These are phyloP conservation scores for Graphilbum fragrans DNA, from an alignment of 2,329 filamentous ascomycete genomes.

Conservation along the genomic window DNA sequence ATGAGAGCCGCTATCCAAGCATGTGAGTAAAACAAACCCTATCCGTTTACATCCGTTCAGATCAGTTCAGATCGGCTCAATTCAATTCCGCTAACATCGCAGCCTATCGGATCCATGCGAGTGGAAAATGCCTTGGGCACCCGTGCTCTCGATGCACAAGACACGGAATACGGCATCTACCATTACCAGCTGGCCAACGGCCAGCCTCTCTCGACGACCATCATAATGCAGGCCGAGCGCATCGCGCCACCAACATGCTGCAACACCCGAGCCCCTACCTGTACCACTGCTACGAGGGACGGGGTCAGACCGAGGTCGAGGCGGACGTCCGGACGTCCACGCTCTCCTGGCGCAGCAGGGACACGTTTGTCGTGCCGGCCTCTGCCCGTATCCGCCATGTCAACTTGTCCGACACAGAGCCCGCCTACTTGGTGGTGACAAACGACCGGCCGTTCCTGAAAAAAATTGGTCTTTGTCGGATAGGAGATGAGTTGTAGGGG, in stretches of 20 bases:
- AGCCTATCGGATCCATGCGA: not conserved
- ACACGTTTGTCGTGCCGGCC: not conserved
- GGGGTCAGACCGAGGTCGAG: not conserved
- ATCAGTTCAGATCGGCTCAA: not conserved
- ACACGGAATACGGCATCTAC: not conserved
- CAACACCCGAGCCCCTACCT: not conserved
- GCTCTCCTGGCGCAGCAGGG: not conserved
- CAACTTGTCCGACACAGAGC: not conserved
- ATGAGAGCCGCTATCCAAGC: slow-evolving; percentile 6
- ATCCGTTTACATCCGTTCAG: no score
- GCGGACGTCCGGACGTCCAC: not conserved
- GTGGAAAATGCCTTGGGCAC: not conserved
- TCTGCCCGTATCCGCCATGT: not conserved
- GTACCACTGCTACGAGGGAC: not conserved
- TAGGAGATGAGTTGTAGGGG: not conserved
- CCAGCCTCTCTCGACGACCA: not conserved
- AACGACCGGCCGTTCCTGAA: not conserved
- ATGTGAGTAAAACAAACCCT: not conserved
- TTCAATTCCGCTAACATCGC: not conserved
- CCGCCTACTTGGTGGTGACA: not conserved
- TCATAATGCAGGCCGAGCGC: slow-evolving; percentile 1
- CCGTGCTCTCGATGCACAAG: not conserved
- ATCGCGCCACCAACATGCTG: not conserved
- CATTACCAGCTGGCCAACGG: not conserved
- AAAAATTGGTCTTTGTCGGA: not conserved